Conservation (phyloP, 1,284 basidiomycete species). For the Xerocomus alliaceus region DNA sequence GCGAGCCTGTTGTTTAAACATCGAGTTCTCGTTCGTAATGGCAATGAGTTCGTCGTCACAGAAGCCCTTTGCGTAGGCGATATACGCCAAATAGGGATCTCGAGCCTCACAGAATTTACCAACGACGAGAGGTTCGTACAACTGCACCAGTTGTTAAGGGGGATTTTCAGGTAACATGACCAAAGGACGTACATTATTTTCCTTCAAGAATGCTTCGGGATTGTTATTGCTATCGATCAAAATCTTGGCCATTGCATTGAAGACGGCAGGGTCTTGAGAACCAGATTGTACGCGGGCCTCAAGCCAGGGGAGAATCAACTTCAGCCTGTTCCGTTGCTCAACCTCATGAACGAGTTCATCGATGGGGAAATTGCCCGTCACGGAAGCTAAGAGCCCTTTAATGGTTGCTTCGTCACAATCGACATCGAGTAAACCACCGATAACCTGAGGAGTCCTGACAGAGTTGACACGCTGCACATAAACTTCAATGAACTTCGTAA, state of each 20-base stretch:
- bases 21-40: constrained; percentile 99
- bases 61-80: constrained; percentile 99
- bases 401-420: constrained; percentile 98
- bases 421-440: constrained; percentile 96
- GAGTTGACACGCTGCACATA: constrained; percentile 99
- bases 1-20: constrained; percentile 99
- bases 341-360: constrained; percentile 98
- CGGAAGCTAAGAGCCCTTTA: constrained; percentile 91
- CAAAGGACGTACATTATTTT: constrained; percentile 82
- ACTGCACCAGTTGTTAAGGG: constrained; percentile 47
- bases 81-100: constrained; percentile 98
- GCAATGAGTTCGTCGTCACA: constrained; percentile 98
- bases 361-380: constrained; percentile 96
- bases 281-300: constrained; percentile 92
- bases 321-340: constrained; percentile 94
- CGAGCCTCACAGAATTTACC: constrained; percentile 99
- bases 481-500: constrained; percentile 98
- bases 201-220: constrained; percentile 96
- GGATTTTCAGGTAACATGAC: not conserved
- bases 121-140: constrained; percentile 95
- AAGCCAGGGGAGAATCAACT: constrained; percentile 97
- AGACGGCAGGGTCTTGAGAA: constrained; percentile 90
- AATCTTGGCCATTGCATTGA: constrained; percentile 98
- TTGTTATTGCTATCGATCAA: constrained; percentile 99
- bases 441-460: constrained; percentile 96